Conservation (phyloP, 306 rosid species). For the Prunus persica region DNA sequence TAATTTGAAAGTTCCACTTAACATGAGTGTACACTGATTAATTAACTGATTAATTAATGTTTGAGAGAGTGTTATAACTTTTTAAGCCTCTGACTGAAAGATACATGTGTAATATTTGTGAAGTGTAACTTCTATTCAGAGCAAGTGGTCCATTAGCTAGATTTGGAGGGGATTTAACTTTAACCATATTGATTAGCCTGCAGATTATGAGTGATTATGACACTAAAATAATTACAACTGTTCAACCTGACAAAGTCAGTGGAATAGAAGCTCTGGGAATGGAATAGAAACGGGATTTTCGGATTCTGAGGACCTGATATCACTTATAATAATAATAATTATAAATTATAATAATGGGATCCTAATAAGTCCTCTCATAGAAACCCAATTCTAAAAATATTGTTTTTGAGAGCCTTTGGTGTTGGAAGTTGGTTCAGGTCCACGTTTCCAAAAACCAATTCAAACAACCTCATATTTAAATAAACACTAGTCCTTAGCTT, state of each 20-base stretch:
- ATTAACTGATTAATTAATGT: background rate
- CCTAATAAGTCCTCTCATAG: slow-evolving; percentile 24
- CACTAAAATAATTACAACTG: slow-evolving; percentile 3
- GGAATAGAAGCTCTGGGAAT: slow-evolving; percentile 99
- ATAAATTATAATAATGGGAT: slow-evolving; percentile 12
- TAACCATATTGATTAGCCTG: background rate
- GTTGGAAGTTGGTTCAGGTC: slow-evolving; percentile 66
- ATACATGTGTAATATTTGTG: background rate
- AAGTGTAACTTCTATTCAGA: slow-evolving; percentile 20
- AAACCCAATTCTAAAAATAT: slow-evolving; percentile 28
- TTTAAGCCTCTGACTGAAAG: background rate
- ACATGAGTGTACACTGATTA: background rate
- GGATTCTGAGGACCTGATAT: slow-evolving; percentile 58
- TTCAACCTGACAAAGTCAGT: slow-evolving; percentile 69
- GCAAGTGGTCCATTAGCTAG: slow-evolving; percentile 49
- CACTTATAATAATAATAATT: slow-evolving; percentile 26
- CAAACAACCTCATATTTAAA: slow-evolving; percentile 28
- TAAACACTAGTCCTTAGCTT: slow-evolving; percentile 24
- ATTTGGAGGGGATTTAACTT: slow-evolving; percentile 3
- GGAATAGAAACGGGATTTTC: slow-evolving; percentile 99
- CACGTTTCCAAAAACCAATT: slow-evolving; percentile 64
- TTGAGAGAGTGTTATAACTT: background rate
- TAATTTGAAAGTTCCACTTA: background rate
- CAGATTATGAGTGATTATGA: background rate
- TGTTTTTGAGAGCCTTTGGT: slow-evolving; percentile 24